Percentiles rank a stretch among this genome's conserved stretches.
phyloP scores from a whole-genome alignment of 2,329 filamentous ascomycete genomes.

The Colletotrichum endophyticum region DNA sequence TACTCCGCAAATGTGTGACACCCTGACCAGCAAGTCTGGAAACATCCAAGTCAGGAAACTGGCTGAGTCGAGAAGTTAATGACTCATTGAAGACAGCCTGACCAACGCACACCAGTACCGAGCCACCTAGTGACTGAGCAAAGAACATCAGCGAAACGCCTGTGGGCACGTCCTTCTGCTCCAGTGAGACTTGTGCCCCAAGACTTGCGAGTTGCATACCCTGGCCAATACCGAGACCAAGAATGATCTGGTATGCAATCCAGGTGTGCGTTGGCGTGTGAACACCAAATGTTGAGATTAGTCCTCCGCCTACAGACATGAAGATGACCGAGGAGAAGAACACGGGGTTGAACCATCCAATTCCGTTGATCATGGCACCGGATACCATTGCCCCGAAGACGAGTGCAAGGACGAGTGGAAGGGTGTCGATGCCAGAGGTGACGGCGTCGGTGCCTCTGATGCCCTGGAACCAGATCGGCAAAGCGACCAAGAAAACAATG shows the following conservation, averaged over 20 bases:
- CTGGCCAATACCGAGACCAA: constrained; percentile 45
- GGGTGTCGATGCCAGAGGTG: constrained; percentile 41
- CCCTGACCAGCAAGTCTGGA: constrained; percentile 34
- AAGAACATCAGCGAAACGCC: constrained; percentile 52
- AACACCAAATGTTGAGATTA: constrained; percentile 45
- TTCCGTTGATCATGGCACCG: constrained; percentile 36
- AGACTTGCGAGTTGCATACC: constrained; percentile 48
- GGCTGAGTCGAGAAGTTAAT: constrained; percentile 41
- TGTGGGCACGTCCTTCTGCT: constrained; percentile 45
- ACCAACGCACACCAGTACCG: constrained; percentile 55
- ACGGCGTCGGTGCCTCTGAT: constrained; percentile 44
- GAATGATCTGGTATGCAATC: constrained; percentile 48
- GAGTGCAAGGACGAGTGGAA: constrained; percentile 42
- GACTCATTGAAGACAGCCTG: constrained; percentile 56
- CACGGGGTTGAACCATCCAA: constrained; percentile 50
- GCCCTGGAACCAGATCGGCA: constrained; percentile 57
- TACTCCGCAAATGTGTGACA: constrained; percentile 54
- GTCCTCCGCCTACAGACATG: constrained; percentile 40
- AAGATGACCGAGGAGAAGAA: constrained; percentile 40
- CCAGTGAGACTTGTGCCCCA: constrained; percentile 48
- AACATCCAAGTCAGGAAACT: constrained; percentile 38
- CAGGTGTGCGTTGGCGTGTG: constrained; percentile 38
- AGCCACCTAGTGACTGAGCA: constrained; percentile 43
- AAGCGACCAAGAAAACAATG: constrained; percentile 28
- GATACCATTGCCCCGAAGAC: constrained; percentile 36